Percentiles rank a stretch among this genome's conserved stretches.
These are phyloP conservation scores for Sugiyamaella boreocaroliniensis DNA, from an alignment of 805 yeast genomes.

Conservation along the genomic window DNA sequence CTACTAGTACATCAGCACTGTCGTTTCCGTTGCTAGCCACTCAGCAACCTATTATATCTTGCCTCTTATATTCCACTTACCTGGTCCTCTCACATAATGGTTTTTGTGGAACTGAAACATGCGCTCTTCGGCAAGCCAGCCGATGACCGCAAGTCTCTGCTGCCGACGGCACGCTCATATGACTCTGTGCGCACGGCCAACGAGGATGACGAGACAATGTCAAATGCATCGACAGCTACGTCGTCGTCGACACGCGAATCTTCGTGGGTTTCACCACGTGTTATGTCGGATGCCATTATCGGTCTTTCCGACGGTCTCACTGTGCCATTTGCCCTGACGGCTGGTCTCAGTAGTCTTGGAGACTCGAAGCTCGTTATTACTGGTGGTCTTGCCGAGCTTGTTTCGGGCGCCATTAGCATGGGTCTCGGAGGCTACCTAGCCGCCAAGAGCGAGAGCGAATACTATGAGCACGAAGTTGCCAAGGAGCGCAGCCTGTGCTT, in stretches of 20 bases:
- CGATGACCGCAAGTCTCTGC: constrained; percentile 22
- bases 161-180: constrained; percentile 25
- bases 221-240: constrained; percentile 12
- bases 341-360: constrained; percentile 89
- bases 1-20: too few relatives aligned
- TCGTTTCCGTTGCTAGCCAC: neutral
- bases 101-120: constrained; percentile 29
- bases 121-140: constrained; percentile 22
- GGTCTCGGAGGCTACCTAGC: constrained; percentile 96
- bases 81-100: constrained; percentile 17
- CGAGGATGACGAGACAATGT: constrained; percentile 12
- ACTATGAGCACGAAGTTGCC: constrained; percentile 23
- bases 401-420: constrained; percentile 96
- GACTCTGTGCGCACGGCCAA: constrained; percentile 14
- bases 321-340: constrained; percentile 97
- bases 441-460: constrained; percentile 69
- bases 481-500: constrained; percentile 25
- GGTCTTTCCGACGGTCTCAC: constrained; percentile 95
- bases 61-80: too few relatives aligned
- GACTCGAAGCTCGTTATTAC: constrained; percentile 86
- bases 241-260: constrained; percentile 13
- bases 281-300: constrained; percentile 86
- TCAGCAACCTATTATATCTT: neutral
- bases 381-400: constrained; percentile 96
- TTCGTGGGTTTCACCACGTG: constrained; percentile 54